Evolutionary conservation across 306 rosid species (phyloP).

Genomic region (Inga laurina): DNA sequence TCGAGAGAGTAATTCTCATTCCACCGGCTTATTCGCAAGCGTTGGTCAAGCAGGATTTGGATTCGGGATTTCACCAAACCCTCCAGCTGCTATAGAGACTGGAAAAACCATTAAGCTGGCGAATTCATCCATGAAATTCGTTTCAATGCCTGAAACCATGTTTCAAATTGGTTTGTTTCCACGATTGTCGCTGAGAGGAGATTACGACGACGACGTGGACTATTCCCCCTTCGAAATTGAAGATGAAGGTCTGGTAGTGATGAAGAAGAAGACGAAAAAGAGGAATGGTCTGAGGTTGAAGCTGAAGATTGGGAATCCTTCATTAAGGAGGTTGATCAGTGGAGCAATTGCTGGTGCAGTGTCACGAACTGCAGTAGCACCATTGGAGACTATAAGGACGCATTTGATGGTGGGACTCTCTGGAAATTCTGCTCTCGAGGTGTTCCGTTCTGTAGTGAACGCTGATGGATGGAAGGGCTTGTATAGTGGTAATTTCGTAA

Average conservation of each 20-base stretch:
- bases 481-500: conserved; percentile 51
- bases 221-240: neutral
- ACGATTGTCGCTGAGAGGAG: neutral
- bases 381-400: conserved; percentile 59
- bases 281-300: conserved; percentile 35
- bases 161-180: neutral
- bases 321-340: conserved; percentile 59
- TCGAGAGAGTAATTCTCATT: neutral
- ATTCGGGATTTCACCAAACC: neutral
- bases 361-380: conserved; percentile 52
- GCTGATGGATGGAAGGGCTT: conserved; percentile 60
- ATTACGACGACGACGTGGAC: neutral
- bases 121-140: neutral
- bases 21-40: conserved; percentile 5
- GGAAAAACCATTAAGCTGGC: neutral
- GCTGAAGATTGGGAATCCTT: conserved; percentile 46
- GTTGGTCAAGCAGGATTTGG: neutral
- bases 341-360: conserved; percentile 76
- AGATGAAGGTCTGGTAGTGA: neutral
- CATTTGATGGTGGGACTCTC: conserved; percentile 57
- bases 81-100: neutral
- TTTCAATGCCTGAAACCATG: neutral
- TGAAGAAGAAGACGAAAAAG: neutral
- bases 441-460: conserved; percentile 44
- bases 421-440: conserved; percentile 42